These are phyloP conservation scores for Aspergillus sp. DNA, from an alignment of 2,329 filamentous ascomycete genomes.

Conservation along the genomic window DNA sequence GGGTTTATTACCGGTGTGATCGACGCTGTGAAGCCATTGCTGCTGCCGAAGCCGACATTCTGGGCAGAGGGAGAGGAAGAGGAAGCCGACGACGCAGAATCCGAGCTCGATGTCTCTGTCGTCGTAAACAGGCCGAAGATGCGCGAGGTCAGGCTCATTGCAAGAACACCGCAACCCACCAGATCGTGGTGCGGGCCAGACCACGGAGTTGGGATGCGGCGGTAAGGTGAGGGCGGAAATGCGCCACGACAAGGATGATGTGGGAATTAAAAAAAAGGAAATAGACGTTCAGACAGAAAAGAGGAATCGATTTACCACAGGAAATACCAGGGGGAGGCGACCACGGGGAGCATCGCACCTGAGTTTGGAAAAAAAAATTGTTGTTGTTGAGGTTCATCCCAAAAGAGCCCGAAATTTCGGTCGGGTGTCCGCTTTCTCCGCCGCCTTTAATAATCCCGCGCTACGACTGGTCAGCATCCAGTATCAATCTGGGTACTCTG, in stretches of 20 bases:
- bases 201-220: slow-evolving; percentile 21
- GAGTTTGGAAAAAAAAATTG: neutral
- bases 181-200: slow-evolving; percentile 25
- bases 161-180: slow-evolving; percentile 31
- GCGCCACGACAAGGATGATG: slow-evolving; percentile 8
- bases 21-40: too few relatives aligned
- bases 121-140: slow-evolving; percentile 47
- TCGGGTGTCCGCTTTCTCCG: slow-evolving; percentile 25
- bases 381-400: neutral
- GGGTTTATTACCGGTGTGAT: slow-evolving; percentile 7
- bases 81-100: slow-evolving; percentile 21
- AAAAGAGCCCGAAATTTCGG: slow-evolving; percentile 24
- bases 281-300: neutral
- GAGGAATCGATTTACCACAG: neutral
- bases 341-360: slow-evolving; percentile 12
- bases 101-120: slow-evolving; percentile 26
- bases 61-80: neutral
- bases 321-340: neutral
- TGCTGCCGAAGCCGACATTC: neutral
- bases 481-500: too few relatives aligned
- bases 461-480: neutral
- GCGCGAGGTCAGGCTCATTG: slow-evolving; percentile 54
- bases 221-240: slow-evolving; percentile 8
- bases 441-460: slow-evolving; percentile 7
- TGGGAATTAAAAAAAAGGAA: slow-evolving; percentile 2